Percentiles rank a stretch among this genome's conserved stretches.
These are phyloP conservation scores for Phaeolepiota aurea DNA, from an alignment of 768 basidiomycete genomes.

Conservation along the genomic window DNA sequence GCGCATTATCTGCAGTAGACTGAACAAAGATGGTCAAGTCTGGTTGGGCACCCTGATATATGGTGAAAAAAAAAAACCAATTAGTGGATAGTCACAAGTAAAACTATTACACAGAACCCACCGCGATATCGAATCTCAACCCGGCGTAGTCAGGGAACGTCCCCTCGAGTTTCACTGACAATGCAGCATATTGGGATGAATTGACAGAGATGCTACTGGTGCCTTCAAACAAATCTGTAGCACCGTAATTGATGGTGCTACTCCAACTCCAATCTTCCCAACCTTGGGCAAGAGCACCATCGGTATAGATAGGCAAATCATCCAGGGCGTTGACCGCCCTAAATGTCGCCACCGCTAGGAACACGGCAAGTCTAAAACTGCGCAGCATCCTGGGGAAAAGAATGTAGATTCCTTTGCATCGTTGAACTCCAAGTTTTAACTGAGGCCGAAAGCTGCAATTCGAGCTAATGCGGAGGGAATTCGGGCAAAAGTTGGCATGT, in stretches of 20 bases:
- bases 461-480: slow-evolving; percentile 13
- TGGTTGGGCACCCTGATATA: slow-evolving; percentile 32
- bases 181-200: slow-evolving; percentile 32
- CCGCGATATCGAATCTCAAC: slow-evolving; percentile 42
- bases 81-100: slow-evolving; percentile 1
- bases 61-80: not conserved
- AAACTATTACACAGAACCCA: slow-evolving; percentile 14
- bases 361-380: slow-evolving; percentile 11
- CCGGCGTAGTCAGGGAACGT: slow-evolving; percentile 37
- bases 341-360: slow-evolving; percentile 13
- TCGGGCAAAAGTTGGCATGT: slow-evolving; percentile 12
- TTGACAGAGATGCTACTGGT: slow-evolving; percentile 33
- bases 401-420: not conserved
- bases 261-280: slow-evolving; percentile 51
- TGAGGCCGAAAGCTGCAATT: not conserved
- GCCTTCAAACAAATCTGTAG: slow-evolving; percentile 34
- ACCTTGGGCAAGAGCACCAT: slow-evolving; percentile 28
- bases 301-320: slow-evolving; percentile 33
- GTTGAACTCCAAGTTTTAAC: not conserved
- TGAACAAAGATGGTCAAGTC: slow-evolving; percentile 32
- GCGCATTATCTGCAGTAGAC: slow-evolving; percentile 25
- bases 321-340: slow-evolving; percentile 14
- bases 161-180: slow-evolving; percentile 36
- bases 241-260: slow-evolving; percentile 30
- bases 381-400: slow-evolving; percentile 9